Percentiles rank a stretch among this genome's conserved stretches.
Evolutionary conservation across 345 rosid species (phyloP).

Genomic region (Populus tremula): DNA sequence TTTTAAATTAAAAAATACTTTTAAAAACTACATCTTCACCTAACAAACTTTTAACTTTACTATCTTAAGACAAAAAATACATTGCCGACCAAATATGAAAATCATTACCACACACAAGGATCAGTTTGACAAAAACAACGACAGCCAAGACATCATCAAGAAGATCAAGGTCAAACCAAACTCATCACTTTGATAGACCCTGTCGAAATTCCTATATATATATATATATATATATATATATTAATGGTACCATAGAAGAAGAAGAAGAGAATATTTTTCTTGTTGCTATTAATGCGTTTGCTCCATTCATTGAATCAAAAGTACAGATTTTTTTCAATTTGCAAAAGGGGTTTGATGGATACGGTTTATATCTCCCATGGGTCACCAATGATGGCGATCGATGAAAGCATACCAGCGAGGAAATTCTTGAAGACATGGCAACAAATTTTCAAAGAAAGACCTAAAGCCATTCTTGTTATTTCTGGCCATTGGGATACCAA

Average conservation of each 20-base stretch:
- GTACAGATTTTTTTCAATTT: not conserved
- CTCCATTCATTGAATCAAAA: not conserved
- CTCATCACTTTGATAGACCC: too few relatives aligned
- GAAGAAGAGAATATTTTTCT: too few relatives aligned
- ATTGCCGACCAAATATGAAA: too few relatives aligned
- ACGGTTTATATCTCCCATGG: conserved; percentile 80
- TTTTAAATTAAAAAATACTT: too few relatives aligned
- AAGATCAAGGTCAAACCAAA: too few relatives aligned
- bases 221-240: not conserved
- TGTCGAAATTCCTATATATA: too few relatives aligned
- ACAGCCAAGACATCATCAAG: too few relatives aligned
- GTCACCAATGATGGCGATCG: conserved; percentile 71
- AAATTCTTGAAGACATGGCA: conserved; percentile 70
- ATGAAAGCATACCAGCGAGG: conserved; percentile 61
- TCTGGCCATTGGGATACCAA: conserved; percentile 93
- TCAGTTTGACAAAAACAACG: too few relatives aligned
- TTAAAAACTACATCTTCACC: too few relatives aligned
- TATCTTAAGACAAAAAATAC: too few relatives aligned
- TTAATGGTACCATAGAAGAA: too few relatives aligned
- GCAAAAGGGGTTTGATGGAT: conserved; percentile 23
- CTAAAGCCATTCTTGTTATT: conserved; percentile 66
- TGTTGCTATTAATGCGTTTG: not conserved
- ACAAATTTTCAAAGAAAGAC: conserved; percentile 35
- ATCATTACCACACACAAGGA: not conserved
- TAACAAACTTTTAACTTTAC: too few relatives aligned